Conservation (phyloP, 441 rosid genomes). For the Hypseocharis bilobata region DNA sequence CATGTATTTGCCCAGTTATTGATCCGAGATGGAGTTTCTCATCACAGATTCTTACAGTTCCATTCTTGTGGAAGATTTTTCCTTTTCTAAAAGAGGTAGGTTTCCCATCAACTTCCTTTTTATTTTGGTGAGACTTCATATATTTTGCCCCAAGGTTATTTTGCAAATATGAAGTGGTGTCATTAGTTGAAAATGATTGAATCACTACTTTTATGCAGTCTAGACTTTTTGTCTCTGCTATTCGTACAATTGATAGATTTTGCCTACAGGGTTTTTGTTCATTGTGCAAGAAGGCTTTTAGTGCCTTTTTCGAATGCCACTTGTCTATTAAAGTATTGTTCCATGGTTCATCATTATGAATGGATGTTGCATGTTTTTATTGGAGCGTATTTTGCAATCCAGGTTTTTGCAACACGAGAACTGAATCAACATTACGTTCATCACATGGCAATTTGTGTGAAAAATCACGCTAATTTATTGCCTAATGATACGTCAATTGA, state of each 20-base stretch:
- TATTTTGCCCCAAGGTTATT: constrained; percentile 11
- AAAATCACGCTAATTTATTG: constrained; percentile 47
- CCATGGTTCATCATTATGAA: constrained; percentile 3
- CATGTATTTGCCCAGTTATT: constrained; percentile 55
- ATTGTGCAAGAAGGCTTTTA: constrained; percentile 3
- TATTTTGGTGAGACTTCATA: constrained; percentile 3
- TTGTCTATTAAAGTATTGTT: constrained; percentile 5
- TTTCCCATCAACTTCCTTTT: constrained; percentile 8
- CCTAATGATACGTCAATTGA: constrained; percentile 52
- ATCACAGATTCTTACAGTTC: constrained; percentile 76
- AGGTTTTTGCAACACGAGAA: constrained; percentile 62
- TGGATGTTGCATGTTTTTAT: constrained; percentile 18
- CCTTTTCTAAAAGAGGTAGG: constrained; percentile 72
- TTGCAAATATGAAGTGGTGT: constrained; percentile 8
- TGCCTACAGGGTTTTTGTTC: constrained; percentile 5
- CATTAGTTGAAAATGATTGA: too few species aligned
- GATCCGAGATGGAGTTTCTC: constrained; percentile 68
- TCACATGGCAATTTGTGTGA: constrained; percentile 62
- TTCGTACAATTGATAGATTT: constrained; percentile 3
- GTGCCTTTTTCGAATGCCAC: constrained; percentile 1
- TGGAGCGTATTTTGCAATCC: constrained; percentile 23
- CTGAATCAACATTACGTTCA: constrained; percentile 61
- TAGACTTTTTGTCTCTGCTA: background rate
- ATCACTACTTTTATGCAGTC: constrained; percentile 3
- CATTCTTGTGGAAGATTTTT: constrained; percentile 73